These are phyloP conservation scores for Neofusicoccum sp. DNA, from an alignment of 2,329 filamentous ascomycete genomes.

Conservation along the genomic window DNA sequence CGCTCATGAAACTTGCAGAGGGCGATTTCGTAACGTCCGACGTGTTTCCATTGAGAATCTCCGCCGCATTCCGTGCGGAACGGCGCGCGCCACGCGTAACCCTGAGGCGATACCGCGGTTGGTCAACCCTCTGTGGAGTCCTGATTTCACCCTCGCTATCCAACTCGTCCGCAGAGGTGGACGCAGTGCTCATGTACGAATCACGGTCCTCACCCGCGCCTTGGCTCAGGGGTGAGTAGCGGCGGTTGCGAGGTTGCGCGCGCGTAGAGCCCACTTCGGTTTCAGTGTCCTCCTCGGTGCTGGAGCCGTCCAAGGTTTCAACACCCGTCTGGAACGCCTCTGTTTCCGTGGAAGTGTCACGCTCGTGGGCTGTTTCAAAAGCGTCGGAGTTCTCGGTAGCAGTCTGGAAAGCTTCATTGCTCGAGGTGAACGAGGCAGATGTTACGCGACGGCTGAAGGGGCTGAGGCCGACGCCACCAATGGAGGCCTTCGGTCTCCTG, in stretches of 20 bases:
- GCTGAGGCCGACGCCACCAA: conserved; percentile 28
- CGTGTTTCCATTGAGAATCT: conserved; percentile 61
- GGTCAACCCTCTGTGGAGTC: conserved; percentile 66
- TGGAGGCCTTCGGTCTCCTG: conserved; percentile 35
- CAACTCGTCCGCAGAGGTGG: conserved; percentile 78
- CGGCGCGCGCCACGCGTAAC: conserved; percentile 64
- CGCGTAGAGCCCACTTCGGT: conserved; percentile 64
- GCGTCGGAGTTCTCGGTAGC: conserved; percentile 64
- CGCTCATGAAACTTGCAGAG: conserved; percentile 52
- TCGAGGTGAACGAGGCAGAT: conserved; percentile 40
- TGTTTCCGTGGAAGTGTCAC: conserved; percentile 74
- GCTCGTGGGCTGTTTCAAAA: conserved; percentile 78
- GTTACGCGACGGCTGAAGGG: conserved; percentile 31
- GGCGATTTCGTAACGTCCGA: conserved; percentile 56
- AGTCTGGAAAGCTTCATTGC: conserved; percentile 75
- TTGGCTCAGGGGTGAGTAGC: conserved; percentile 43
- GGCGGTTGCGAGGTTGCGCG: conserved; percentile 36
- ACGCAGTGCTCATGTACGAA: conserved; percentile 86
- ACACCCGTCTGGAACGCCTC: conserved; percentile 95
- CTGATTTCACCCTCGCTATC: conserved; percentile 57
- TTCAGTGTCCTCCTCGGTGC: conserved; percentile 80
- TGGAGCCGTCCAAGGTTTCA: conserved; percentile 70
- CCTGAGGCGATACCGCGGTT: conserved; percentile 71
- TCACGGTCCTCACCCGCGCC: conserved; percentile 59
- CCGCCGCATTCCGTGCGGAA: conserved; percentile 50